Evolutionary conservation across 805 yeast species (phyloP).

Genomic region (Suhomyces tanzawaensis): DNA sequence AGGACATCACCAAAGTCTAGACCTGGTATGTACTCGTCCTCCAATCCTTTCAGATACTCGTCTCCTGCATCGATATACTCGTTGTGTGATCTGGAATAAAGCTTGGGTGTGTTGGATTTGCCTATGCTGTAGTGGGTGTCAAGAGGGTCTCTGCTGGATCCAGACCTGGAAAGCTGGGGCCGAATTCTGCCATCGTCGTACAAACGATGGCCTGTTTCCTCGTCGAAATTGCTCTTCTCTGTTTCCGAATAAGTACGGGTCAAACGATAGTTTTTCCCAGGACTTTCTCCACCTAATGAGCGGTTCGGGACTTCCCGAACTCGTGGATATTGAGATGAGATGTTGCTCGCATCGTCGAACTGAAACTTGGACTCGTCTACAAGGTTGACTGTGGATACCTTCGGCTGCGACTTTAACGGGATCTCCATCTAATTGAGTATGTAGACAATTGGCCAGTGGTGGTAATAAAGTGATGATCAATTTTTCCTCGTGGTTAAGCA

Average conservation of each 20-base stretch:
- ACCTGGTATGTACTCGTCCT: conserved; percentile 77
- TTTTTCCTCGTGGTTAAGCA: background rate
- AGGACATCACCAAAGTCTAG: conserved; percentile 53
- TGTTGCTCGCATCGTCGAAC: background rate
- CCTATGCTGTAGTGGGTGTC: conserved; percentile 6
- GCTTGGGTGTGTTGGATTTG: conserved; percentile 13
- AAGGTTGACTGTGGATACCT: conserved; percentile 35
- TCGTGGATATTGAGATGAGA: background rate
- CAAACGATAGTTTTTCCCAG: conserved; percentile 16
- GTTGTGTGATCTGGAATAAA: conserved; percentile 34
- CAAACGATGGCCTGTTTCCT: conserved; percentile 51
- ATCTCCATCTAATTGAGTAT: conserved; percentile 30
- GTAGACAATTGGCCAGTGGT: background rate
- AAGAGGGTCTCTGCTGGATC: conserved; percentile 3
- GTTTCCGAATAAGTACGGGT: conserved; percentile 63
- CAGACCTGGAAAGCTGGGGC: conserved; percentile 28
- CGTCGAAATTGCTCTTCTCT: conserved; percentile 60
- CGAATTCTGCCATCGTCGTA: conserved; percentile 53
- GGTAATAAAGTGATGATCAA: conserved; percentile 2
- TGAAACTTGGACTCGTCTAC: conserved; percentile 18
- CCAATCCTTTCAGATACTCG: conserved; percentile 45
- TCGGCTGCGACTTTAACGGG: conserved; percentile 39
- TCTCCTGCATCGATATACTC: conserved; percentile 16
- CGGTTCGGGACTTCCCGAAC: conserved; percentile 5
- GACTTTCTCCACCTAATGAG: background rate